phyloP scores from a whole-genome alignment of 495 filamentous ascomycete genomes.

The Entonaema liquescens region DNA sequence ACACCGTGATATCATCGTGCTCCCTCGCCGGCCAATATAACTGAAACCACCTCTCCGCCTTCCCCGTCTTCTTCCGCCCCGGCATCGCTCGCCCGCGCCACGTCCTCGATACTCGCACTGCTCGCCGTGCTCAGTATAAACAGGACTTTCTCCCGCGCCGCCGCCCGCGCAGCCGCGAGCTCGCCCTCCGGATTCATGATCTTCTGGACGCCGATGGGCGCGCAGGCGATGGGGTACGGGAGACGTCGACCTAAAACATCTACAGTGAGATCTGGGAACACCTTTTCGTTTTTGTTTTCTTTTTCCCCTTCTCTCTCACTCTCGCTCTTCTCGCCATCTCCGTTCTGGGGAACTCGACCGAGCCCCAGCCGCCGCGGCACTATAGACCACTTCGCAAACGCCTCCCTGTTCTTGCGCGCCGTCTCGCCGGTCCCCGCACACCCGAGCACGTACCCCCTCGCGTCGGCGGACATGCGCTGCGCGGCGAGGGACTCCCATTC shows the following conservation, averaged over 20 bases:
- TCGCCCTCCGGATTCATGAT: constrained; percentile 61
- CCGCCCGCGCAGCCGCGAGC: constrained; percentile 38
- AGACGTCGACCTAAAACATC: background rate
- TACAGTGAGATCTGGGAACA: background rate
- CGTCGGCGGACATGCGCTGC: background rate
- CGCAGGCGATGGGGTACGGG: constrained; percentile 41
- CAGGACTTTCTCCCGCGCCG: constrained; percentile 18
- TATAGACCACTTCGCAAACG: background rate
- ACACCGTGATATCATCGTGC: background rate
- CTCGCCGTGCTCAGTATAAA: background rate
- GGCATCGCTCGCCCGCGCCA: background rate
- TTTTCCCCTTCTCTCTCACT: too few species aligned
- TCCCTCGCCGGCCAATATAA: background rate
- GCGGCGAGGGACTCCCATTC: background rate
- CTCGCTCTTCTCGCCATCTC: too few species aligned
- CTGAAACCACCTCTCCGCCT: background rate
- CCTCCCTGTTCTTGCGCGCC: background rate
- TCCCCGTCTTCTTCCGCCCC: background rate
- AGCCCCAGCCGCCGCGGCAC: background rate
- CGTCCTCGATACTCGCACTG: background rate
- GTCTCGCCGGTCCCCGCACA: background rate
- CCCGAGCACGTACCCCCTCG: background rate
- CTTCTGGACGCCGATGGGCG: constrained; percentile 55
- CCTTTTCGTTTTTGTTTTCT: background rate
- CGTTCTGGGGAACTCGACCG: background rate